These are phyloP conservation scores for Houttuynia cordata DNA, from an alignment of 164 flowering plant genomes.

Conservation along the genomic window DNA sequence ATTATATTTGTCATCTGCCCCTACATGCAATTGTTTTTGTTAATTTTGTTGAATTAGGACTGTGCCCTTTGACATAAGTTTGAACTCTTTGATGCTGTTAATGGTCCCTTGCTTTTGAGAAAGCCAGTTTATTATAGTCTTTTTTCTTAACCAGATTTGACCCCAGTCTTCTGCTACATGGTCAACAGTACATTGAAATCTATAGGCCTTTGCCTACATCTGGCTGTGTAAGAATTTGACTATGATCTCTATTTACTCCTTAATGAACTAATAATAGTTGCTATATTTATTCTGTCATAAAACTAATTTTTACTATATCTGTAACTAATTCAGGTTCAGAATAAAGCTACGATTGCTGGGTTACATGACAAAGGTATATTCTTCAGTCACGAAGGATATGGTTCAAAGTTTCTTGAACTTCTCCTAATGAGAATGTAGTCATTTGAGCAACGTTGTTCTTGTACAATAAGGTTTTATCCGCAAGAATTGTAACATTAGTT, in stretches of 20 bases:
- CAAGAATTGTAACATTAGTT: no score
- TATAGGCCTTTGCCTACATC: constrained; percentile 73
- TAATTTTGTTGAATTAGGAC: background rate
- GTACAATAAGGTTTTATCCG: no score
- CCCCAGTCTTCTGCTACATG: constrained; percentile 76
- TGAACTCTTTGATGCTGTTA: background rate
- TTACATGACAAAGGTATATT: constrained; percentile 85
- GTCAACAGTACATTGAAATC: constrained; percentile 81
- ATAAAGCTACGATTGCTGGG: constrained; percentile 52
- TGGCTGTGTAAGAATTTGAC: constrained; percentile 48
- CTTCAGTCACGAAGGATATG: no score
- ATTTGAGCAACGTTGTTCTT: no score
- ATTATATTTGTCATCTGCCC: no score
- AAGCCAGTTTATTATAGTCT: no score
- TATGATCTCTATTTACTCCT: background rate
- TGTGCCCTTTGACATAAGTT: background rate
- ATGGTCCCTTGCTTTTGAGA: background rate
- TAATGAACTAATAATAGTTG: background rate
- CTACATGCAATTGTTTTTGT: no score
- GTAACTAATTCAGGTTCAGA: constrained; percentile 44
- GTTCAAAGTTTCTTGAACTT: no score
- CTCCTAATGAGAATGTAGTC: no score
- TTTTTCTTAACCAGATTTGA: constrained; percentile 43
- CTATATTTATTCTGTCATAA: background rate
- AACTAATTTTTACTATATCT: background rate